A percentile compares a stretch with the other conserved stretches of the same genome.
Evolutionary conservation across 306 rosid species (phyloP).

Genomic region (Trifolium pratense): DNA sequence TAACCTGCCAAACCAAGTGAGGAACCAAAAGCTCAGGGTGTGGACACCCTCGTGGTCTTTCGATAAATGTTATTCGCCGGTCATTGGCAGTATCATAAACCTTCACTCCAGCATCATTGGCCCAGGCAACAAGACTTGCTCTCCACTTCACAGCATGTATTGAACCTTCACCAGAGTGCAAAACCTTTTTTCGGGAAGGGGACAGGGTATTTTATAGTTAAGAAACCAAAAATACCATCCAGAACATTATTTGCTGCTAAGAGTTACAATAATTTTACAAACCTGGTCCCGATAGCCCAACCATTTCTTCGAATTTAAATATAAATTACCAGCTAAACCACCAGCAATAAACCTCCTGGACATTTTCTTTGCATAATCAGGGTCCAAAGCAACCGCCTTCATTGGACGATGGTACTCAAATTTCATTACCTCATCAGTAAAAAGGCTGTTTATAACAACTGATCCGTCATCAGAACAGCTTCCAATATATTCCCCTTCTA

Average conservation of each 20-base stretch:
- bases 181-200: constrained; percentile 62
- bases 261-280: constrained; percentile 39
- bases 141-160: constrained; percentile 98
- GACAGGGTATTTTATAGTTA: constrained; percentile 27
- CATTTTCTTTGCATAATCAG: constrained; percentile 73
- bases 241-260: constrained; percentile 23
- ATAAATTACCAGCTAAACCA: constrained; percentile 95
- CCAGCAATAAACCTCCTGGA: constrained; percentile 95
- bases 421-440: constrained; percentile 82
- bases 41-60: constrained; percentile 93
- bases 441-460: constrained; percentile 82
- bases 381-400: constrained; percentile 95
- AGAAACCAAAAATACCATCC: constrained; percentile 37
- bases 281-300: constrained; percentile 95
- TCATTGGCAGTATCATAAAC: constrained; percentile 92
- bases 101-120: constrained; percentile 93
- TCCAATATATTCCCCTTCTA: constrained; percentile 89
- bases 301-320: constrained; percentile 89
- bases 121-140: constrained; percentile 97
- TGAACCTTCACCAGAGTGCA: constrained; percentile 99
- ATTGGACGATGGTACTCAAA: constrained; percentile 93
- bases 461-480: constrained; percentile 96
- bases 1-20: constrained; percentile 98
- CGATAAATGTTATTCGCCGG: constrained; percentile 90
- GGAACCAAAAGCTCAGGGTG: constrained; percentile 92